Percentiles rank a stretch among this genome's conserved stretches.
These are phyloP conservation scores for Stentor coeruleus DNA, from an alignment of 73 alveolate species.

Conservation along the genomic window DNA sequence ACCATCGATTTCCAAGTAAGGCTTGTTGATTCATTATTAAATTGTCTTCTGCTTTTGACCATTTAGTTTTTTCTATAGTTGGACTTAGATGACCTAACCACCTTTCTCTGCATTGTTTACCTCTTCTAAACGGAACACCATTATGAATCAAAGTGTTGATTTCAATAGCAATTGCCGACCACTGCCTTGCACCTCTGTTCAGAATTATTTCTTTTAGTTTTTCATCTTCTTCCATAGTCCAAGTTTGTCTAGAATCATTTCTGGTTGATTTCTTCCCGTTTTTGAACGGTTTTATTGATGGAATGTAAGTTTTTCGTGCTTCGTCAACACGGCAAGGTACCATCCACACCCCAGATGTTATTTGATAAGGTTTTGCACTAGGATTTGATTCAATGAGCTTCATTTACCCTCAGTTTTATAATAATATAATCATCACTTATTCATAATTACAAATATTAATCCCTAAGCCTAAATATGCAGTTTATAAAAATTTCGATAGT, in stretches of 20 bases:
- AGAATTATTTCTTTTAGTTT: neutral
- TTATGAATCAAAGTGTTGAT: neutral
- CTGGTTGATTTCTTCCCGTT: neutral
- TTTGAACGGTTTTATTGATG: neutral
- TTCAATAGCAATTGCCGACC: neutral
- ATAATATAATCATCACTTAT: no score
- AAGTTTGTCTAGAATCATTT: neutral
- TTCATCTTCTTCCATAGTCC: neutral
- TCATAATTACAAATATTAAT: no score
- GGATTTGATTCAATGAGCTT: neutral
- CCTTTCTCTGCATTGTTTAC: slow-evolving; percentile 10
- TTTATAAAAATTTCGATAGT: no score
- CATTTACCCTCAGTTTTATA: no score
- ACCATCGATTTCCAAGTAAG: neutral
- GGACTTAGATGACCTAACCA: neutral
- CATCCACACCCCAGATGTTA: neutral
- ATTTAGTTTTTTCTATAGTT: neutral
- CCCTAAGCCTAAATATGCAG: no score
- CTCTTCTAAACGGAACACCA: neutral
- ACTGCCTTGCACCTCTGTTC: neutral
- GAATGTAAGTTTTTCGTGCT: neutral
- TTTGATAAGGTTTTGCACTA: neutral
- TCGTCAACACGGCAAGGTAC: neutral
- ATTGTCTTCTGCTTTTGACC: neutral
- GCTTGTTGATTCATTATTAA: neutral